These are phyloP conservation scores for Sphaerulina vaccinii DNA, from an alignment of 2,329 filamentous ascomycete species.

Conservation along the genomic window DNA sequence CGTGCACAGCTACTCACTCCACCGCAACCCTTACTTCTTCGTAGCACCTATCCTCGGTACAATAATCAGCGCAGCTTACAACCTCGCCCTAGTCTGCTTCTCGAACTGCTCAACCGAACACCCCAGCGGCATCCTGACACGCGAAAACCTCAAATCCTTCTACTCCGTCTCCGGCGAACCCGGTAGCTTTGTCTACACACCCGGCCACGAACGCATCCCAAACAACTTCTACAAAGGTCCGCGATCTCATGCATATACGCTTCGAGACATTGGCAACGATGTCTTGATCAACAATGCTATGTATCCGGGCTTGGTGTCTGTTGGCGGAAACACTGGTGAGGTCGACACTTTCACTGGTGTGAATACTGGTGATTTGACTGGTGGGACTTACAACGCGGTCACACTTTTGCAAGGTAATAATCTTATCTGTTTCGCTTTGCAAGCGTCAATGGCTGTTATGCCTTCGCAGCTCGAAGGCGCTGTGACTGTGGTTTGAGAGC, in stretches of 20 bases:
- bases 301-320: constrained; percentile 17
- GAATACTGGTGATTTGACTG: constrained; percentile 38
- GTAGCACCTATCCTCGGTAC: constrained; percentile 21
- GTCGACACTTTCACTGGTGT: constrained; percentile 25
- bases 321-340: constrained; percentile 26
- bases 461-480: constrained; percentile 5
- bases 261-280: constrained; percentile 18
- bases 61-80: constrained; percentile 11
- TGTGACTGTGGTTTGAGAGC: neutral
- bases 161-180: constrained; percentile 18
- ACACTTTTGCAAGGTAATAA: constrained; percentile 20
- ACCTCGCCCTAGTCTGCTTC: constrained; percentile 15
- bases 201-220: constrained; percentile 21
- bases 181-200: constrained; percentile 14
- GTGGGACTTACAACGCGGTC: constrained; percentile 42
- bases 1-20: too few relatives aligned
- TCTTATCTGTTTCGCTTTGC: constrained; percentile 17
- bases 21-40: constrained; percentile 36
- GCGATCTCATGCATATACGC: neutral
- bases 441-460: constrained; percentile 18
- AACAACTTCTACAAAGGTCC: constrained; percentile 27
- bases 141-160: constrained; percentile 24
- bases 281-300: neutral
- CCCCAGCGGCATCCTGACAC: constrained; percentile 19
- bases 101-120: constrained; percentile 19